A percentile compares a stretch with the other conserved stretches of the same genome.
phyloP scores from a whole-genome alignment of 2,329 filamentous ascomycete species.

The Diaporthe vaccinii region DNA sequence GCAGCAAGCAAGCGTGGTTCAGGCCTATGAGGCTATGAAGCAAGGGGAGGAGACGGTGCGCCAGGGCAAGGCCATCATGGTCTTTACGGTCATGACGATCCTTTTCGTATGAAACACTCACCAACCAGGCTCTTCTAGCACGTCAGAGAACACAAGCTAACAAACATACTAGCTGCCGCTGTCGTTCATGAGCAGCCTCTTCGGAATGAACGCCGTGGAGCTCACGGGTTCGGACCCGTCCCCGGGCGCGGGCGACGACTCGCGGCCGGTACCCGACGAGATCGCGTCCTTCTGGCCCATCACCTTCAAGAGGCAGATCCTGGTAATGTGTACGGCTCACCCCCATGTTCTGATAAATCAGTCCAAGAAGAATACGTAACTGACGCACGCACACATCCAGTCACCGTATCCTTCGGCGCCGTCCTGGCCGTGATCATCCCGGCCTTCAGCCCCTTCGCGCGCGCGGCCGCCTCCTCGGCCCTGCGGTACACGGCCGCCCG shows the following conservation, averaged over 20 bases:
- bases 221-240: slow-evolving; percentile 28
- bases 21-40: slow-evolving; percentile 29
- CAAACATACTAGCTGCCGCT: slow-evolving; percentile 49
- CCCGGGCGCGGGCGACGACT: not conserved
- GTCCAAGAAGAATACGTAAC: not conserved
- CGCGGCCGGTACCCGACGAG: slow-evolving; percentile 22
- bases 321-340: slow-evolving; percentile 35
- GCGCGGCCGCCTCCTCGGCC: slow-evolving; percentile 19
- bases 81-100: slow-evolving; percentile 40
- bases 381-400: slow-evolving; percentile 11
- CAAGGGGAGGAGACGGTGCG: slow-evolving; percentile 20
- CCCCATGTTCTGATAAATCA: not conserved
- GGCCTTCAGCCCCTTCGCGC: slow-evolving; percentile 36
- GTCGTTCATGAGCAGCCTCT: slow-evolving; percentile 54
- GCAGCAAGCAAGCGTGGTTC: slow-evolving; percentile 53
- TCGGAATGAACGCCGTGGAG: slow-evolving; percentile 54
- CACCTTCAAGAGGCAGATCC: slow-evolving; percentile 38
- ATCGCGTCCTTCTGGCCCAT: slow-evolving; percentile 36
- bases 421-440: slow-evolving; percentile 35
- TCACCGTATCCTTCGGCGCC: slow-evolving; percentile 36
- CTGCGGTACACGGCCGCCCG: slow-evolving; percentile 6
- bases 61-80: slow-evolving; percentile 36
- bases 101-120: slow-evolving; percentile 44
- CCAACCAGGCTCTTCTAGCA: too few relatives aligned
- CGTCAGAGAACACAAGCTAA: not conserved